Evolutionary conservation across 169 alveolate species (phyloP).

Genomic region (Plasmodium reichenowi): DNA sequence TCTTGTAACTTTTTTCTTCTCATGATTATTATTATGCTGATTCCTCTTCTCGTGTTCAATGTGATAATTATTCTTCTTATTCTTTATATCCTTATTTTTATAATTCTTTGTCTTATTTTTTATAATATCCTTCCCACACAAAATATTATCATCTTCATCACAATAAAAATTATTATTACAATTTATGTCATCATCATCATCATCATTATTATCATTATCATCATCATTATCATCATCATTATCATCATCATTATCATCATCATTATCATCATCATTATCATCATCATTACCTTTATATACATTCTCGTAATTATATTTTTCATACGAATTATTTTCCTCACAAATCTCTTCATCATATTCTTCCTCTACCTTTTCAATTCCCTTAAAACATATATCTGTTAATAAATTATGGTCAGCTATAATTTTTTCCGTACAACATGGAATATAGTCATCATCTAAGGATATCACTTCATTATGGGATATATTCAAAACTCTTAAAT

Average conservation of each 20-base stretch:
- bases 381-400: slow-evolving; percentile 48
- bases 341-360: background rate
- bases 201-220: background rate
- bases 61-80: background rate
- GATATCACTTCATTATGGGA: slow-evolving; percentile 33
- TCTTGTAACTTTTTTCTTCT: background rate
- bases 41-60: background rate
- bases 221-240: background rate
- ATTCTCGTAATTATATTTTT: background rate
- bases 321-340: background rate
- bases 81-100: background rate
- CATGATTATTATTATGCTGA: background rate
- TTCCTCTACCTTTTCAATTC: slow-evolving; percentile 7
- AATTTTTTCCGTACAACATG: slow-evolving; percentile 38
- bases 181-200: background rate
- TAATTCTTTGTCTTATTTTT: no score
- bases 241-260: background rate
- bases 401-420: slow-evolving; percentile 29
- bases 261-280: background rate
- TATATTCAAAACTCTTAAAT: slow-evolving; percentile 27
- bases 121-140: no score
- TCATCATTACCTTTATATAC: background rate
- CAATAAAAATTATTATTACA: background rate
- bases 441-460: slow-evolving; percentile 59
- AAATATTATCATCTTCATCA: background rate